Evolutionary conservation across 2,329 filamentous ascomycete species (phyloP), one percentile per base, ranked within the genome.

Genomic region (Pseudophaeomoniella oleicola): DNA sequence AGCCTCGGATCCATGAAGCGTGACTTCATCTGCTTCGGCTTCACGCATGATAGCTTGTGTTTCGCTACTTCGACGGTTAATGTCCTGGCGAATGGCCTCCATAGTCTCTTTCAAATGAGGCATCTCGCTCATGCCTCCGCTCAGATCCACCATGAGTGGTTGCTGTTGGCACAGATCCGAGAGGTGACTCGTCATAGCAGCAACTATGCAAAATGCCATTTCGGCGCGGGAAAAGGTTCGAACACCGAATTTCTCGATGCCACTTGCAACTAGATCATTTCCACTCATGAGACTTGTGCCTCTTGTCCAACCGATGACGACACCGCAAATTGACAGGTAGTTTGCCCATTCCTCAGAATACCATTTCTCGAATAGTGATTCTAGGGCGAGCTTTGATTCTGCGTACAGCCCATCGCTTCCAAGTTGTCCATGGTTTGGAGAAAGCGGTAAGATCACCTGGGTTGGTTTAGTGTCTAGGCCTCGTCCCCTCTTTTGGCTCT

Each of bases 291-390:
- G 43, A 2, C 55, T 53, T 1, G 62, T 66, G 2, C 59, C 59
- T 22, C 61, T 49, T 4, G 62, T 65, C 62, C 62, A 66, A 6
- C 62, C 62, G 34, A 66, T 65, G 6, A 58, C 46, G 3, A 53
- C 56, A 6, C 61, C 62, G 36, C 57, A 61, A 3, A 65, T 42
- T 1, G 51, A 52, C 10, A 65, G 27, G 34, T 60, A 61, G 1
- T 56, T 45, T 37, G 39, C 29, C 61, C 59, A 63, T 30, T 42
- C 42, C 38, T 63, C 60, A 1, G 56, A 56, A 13, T 46, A 43
- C 45, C 46, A 57, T 17, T 49, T 50, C 29, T 56, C 51, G 11
- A 62, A 41, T 5, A 62, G 39, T 0, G 44, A 42, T 43, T 59
- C 56, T 3, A 63, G 47, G 0, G 46, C 61, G 2, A 63, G 45